Conservation (phyloP, 306 rosid genomes). For the Quercus gilva region DNA sequence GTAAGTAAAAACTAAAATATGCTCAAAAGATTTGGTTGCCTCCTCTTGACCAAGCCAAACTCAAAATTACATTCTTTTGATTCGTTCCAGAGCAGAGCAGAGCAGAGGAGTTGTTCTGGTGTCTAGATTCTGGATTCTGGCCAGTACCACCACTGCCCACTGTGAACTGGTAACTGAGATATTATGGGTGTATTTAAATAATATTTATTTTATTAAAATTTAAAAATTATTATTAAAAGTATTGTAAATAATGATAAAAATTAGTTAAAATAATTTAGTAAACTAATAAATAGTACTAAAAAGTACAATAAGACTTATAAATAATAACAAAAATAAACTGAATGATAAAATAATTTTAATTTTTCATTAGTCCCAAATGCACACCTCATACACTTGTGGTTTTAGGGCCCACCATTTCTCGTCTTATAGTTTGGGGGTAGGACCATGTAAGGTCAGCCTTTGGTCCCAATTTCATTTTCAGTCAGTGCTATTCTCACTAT, state of each 20-base stretch:
- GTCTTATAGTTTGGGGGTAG: not conserved
- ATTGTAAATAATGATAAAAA: too few relatives aligned
- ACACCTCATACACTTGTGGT: not conserved
- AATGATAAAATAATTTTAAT: too few relatives aligned
- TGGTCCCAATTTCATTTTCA: not conserved
- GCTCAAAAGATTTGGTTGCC: conserved; percentile 47
- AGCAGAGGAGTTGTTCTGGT: not conserved
- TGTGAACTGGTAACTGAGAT: not conserved
- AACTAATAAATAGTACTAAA: too few relatives aligned
- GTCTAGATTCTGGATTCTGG: not conserved
- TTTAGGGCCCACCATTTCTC: not conserved
- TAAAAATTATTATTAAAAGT: too few relatives aligned
- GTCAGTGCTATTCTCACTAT: not conserved
- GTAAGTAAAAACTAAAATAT: conserved; percentile 44
- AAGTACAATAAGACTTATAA: too few relatives aligned
- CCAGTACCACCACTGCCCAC: not conserved
- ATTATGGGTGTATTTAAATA: too few relatives aligned
- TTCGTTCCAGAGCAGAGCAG: not conserved
- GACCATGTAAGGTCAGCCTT: not conserved
- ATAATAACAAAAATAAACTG: too few relatives aligned
- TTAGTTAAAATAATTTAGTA: too few relatives aligned
- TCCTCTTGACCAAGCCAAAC: not conserved
- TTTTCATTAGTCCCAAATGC: too few relatives aligned
- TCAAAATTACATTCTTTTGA: not conserved
- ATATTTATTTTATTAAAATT: too few relatives aligned